Percentiles rank a stretch among this genome's conserved stretches.
Evolutionary conservation across 2,329 filamentous ascomycete species (phyloP).

Genomic region (Exophiala aquamarina): DNA sequence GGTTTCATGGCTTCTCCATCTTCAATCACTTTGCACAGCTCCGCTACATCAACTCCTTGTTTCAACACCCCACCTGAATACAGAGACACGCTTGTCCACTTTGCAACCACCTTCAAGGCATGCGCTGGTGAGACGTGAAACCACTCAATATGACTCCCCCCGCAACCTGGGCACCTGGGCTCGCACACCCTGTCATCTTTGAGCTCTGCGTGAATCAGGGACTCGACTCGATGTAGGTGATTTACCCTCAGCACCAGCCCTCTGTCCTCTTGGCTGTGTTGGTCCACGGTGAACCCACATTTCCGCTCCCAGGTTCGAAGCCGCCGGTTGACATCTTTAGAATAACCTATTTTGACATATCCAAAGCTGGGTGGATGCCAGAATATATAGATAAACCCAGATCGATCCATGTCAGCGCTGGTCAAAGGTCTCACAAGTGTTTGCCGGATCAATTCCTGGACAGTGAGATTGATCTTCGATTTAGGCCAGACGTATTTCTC

Average conservation of each 20-base stretch:
- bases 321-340: slow-evolving; percentile 4
- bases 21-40: no score
- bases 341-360: slow-evolving; percentile 15
- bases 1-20: no score
- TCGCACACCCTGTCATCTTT: slow-evolving; percentile 8
- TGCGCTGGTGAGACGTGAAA: slow-evolving; percentile 5
- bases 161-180: slow-evolving; percentile 5
- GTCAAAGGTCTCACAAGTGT: slow-evolving; percentile 4
- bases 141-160: slow-evolving; percentile 11
- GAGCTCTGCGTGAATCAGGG: slow-evolving; percentile 18
- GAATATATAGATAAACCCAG: slow-evolving; percentile 10
- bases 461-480: neutral
- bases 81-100: no score
- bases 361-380: slow-evolving; percentile 14
- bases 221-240: slow-evolving; percentile 12
- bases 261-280: neutral
- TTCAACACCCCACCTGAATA: no score
- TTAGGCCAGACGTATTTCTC: neutral
- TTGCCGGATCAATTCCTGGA: slow-evolving; percentile 9
- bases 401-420: neutral
- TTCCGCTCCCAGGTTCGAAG: slow-evolving; percentile 8
- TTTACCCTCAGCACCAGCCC: no score
- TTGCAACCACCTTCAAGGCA: slow-evolving; percentile 9
- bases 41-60: no score
- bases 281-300: slow-evolving; percentile 7